Evolutionary conservation across 1,284 basidiomycete species (phyloP).

Genomic region (Calocybe gambosa): DNA sequence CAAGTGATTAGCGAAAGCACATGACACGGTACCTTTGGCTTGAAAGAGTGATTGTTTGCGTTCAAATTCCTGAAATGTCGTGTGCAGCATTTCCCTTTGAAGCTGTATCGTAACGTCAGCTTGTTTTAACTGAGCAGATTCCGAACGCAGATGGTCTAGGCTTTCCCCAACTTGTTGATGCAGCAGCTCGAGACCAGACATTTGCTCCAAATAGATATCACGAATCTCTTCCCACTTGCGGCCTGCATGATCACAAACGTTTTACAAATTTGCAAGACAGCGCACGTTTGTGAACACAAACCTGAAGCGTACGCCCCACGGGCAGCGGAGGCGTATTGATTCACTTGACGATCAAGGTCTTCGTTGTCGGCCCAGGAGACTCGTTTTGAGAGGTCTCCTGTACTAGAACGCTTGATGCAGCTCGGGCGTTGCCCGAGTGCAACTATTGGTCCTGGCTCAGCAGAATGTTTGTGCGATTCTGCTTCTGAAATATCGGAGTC

Average conservation of each 20-base stretch:
- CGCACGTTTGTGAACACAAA: constrained; percentile 24
- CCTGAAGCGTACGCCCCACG: constrained; percentile 52
- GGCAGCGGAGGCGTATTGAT: constrained; percentile 46
- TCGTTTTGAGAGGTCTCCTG: constrained; percentile 53
- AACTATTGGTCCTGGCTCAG: constrained; percentile 1
- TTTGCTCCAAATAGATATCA: constrained; percentile 51
- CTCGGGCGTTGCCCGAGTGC: constrained; percentile 47
- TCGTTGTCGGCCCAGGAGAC: constrained; percentile 70
- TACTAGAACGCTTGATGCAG: constrained; percentile 55
- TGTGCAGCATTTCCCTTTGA: constrained; percentile 47
- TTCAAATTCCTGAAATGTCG: constrained; percentile 50
- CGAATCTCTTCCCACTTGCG: constrained; percentile 53
- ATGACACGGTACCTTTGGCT: constrained; percentile 40
- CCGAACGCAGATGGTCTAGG: constrained; percentile 45
- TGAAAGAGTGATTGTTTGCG: constrained; percentile 50
- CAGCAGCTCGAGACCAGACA: constrained; percentile 48
- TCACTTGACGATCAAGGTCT: constrained; percentile 50
- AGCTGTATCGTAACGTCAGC: constrained; percentile 48
- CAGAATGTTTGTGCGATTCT: constrained; percentile 2
- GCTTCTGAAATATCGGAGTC: constrained; percentile 1
- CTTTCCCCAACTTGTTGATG: constrained; percentile 49
- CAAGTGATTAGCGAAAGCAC: neutral
- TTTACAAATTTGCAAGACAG: neutral
- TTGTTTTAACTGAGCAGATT: constrained; percentile 50
- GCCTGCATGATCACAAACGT: constrained; percentile 25